phyloP scores from a whole-genome alignment of 163 green algal species.

The Prototheca stagnorum region DNA sequence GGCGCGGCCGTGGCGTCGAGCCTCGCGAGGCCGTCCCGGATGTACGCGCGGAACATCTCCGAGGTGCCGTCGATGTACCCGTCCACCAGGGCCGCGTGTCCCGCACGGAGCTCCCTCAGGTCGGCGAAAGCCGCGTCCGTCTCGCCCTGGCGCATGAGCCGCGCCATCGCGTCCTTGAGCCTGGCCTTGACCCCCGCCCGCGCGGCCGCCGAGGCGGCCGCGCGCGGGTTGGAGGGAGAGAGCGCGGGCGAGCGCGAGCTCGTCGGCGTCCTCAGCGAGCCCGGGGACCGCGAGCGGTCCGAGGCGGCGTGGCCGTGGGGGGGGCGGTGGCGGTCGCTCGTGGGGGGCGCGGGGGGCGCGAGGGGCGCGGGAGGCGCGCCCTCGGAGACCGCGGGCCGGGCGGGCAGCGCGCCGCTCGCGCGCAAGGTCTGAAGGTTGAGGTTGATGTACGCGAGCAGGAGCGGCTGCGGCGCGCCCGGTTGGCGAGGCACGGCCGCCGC shows the following conservation, averaged over 20 bases:
- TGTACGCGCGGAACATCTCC: slow-evolving; percentile 20
- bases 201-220: background rate
- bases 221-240: too few relatives aligned
- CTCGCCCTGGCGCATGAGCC: slow-evolving; percentile 12
- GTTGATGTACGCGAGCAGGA: slow-evolving; percentile 87
- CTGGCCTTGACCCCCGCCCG: slow-evolving; percentile 10
- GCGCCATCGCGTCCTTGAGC: slow-evolving; percentile 18
- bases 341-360: too few relatives aligned
- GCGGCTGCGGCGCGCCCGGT: slow-evolving; percentile 31
- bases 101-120: slow-evolving; percentile 11
- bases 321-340: too few relatives aligned
- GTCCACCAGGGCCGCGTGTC: slow-evolving; percentile 11
- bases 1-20: slow-evolving; percentile 4
- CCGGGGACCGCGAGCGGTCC: too few relatives aligned
- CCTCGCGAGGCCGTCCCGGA: slow-evolving; percentile 9
- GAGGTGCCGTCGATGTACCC: slow-evolving; percentile 15
- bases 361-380: background rate
- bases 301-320: too few relatives aligned
- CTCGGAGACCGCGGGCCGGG: background rate
- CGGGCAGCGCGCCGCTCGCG: background rate
- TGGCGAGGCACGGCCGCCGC: slow-evolving; percentile 22
- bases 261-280: too few relatives aligned
- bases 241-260: too few relatives aligned
- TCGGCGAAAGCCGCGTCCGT: slow-evolving; percentile 9
- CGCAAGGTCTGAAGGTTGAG: slow-evolving; percentile 76